Evolutionary conservation across 257 asterid genomes (phyloP).

Genomic region (Ophiorrhiza pumila): DNA sequence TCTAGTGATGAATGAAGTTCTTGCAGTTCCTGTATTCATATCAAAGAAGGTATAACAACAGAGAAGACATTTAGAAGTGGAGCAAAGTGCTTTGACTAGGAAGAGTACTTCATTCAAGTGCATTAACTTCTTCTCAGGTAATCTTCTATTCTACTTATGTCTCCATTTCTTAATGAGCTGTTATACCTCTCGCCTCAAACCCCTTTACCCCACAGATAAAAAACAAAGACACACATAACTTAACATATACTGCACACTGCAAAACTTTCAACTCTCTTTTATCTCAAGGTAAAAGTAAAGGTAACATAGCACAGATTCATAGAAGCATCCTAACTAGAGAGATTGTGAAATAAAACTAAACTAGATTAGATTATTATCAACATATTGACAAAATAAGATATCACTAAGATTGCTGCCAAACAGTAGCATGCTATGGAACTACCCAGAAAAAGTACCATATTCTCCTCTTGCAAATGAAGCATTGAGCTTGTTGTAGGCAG

Average conservation of each 20-base stretch:
- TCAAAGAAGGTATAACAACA: background rate
- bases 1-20: conserved; percentile 92
- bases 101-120: background rate
- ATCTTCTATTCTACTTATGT: background rate
- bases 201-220: background rate
- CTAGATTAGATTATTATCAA: background rate
- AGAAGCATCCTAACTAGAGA: background rate
- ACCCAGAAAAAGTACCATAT: background rate
- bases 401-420: background rate
- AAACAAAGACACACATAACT: background rate
- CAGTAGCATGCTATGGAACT: background rate
- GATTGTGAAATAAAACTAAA: background rate
- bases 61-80: background rate
- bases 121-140: background rate
- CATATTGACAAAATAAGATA: background rate
- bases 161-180: too few species aligned
- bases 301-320: too few species aligned
- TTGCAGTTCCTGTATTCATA: conserved; percentile 69
- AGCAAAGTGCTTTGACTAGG: background rate
- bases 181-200: background rate
- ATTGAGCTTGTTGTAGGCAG: background rate
- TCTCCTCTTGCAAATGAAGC: background rate
- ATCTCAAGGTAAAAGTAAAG: too few species aligned
- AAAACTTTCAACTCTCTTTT: too few species aligned
- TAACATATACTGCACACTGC: too few species aligned